Conservation (phyloP, 306 rosid species). For the Bauhinia variegata region DNA sequence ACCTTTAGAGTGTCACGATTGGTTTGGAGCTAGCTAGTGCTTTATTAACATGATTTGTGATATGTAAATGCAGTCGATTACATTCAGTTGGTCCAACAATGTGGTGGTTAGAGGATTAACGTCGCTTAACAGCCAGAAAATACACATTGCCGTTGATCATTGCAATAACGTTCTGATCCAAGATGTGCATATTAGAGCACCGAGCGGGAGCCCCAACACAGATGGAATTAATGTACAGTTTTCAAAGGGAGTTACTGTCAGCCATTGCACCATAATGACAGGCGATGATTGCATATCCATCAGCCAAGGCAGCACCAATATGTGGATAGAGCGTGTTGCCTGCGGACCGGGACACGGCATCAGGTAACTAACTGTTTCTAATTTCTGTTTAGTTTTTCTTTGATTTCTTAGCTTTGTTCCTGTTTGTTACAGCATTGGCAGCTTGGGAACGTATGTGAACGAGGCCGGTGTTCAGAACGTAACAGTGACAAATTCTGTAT, state of each 20-base stretch:
- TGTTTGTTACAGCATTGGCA: conserved; percentile 44
- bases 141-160: conserved; percentile 46
- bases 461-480: too few relatives aligned
- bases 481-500: conserved; percentile 29
- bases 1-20: too few relatives aligned
- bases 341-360: too few relatives aligned
- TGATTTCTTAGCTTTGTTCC: too few relatives aligned
- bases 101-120: conserved; percentile 49
- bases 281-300: conserved; percentile 67
- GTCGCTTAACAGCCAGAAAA: conserved; percentile 48
- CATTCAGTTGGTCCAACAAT: conserved; percentile 49
- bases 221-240: conserved; percentile 57
- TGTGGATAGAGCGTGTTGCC: conserved; percentile 24
- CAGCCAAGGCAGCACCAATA: conserved; percentile 41
- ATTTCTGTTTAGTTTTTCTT: too few relatives aligned
- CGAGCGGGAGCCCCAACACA: conserved; percentile 50
- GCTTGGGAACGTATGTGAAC: conserved; percentile 25
- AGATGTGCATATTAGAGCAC: conserved; percentile 51
- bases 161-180: conserved; percentile 41
- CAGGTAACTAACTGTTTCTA: conserved; percentile 6
- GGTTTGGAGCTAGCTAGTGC: too few relatives aligned
- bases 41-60: too few relatives aligned
- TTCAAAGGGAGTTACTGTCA: conserved; percentile 42
- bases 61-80: conserved; percentile 40
- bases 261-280: conserved; percentile 39